phyloP scores from a whole-genome alignment of 148 eudicot genomes.

The Rhododendron simsii region DNA sequence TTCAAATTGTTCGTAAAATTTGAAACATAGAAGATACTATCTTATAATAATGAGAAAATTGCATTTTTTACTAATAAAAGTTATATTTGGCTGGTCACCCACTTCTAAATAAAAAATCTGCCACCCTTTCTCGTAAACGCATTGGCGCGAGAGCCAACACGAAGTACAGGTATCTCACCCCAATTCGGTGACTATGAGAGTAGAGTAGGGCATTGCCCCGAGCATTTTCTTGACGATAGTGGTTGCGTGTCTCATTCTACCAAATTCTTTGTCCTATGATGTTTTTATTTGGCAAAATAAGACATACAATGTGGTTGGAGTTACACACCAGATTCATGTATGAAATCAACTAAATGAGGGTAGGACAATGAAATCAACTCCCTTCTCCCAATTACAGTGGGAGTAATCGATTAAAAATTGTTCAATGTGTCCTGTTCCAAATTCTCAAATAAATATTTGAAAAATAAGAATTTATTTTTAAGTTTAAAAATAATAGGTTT shows the following conservation, averaged over 20 bases:
- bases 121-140: neutral
- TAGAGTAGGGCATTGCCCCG: neutral
- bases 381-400: neutral
- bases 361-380: neutral
- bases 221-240: neutral
- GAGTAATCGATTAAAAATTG: neutral
- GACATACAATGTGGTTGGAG: neutral
- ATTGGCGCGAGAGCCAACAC: neutral
- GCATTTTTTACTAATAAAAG: neutral
- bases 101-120: neutral
- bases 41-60: too few relatives aligned
- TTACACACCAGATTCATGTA: neutral
- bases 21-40: too few relatives aligned
- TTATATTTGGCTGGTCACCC: too few relatives aligned
- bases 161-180: neutral
- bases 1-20: too few relatives aligned
- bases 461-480: too few relatives aligned
- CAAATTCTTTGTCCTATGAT: too few relatives aligned
- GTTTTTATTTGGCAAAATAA: too few relatives aligned
- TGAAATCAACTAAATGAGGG: neutral
- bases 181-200: neutral
- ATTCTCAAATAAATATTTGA: too few relatives aligned
- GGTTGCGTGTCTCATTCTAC: neutral
- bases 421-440: neutral
- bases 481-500: too few relatives aligned